Percentiles rank a stretch among this genome's conserved stretches.
Evolutionary conservation across 225 moss, liverwort and hornwort genomes (phyloP).

Genomic region (Anthoceros angustus): DNA sequence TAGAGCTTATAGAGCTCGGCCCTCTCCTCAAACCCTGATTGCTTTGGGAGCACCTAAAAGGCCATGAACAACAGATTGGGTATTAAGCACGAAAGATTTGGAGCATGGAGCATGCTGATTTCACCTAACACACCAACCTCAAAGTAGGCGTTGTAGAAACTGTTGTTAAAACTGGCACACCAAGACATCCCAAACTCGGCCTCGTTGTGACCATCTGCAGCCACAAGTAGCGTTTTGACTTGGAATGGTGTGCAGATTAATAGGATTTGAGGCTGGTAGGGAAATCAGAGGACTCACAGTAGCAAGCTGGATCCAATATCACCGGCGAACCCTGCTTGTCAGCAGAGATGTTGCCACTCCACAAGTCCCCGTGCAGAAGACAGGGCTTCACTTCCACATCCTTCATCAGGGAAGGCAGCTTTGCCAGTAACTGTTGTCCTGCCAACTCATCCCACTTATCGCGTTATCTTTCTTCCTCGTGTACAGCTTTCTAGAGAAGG

Average conservation of each 20-base stretch:
- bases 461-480: background rate
- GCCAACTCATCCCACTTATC: background rate
- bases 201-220: conserved; percentile 86
- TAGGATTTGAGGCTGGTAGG: background rate
- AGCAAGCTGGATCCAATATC: conserved; percentile 92
- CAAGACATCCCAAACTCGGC: conserved; percentile 99
- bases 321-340: conserved; percentile 65
- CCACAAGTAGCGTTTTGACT: background rate
- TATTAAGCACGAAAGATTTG: background rate
- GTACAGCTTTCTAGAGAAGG: no score
- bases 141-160: conserved; percentile 93
- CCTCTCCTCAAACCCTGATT: conserved; percentile 76
- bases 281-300: conserved; percentile 36
- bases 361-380: conserved; percentile 90
- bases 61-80: background rate
- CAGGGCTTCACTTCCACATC: conserved; percentile 49
- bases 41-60: conserved; percentile 71
- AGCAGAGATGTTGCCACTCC: conserved; percentile 74
- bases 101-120: background rate
- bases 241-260: background rate
- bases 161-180: conserved; percentile 82
- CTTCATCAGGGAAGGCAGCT: conserved; percentile 38
- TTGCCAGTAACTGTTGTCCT: conserved; percentile 62
- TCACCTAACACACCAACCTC: conserved; percentile 25
- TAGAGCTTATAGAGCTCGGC: conserved; percentile 79